Percentiles rank a stretch among this genome's conserved stretches.
These are phyloP conservation scores for Polymyxa betae DNA, from an alignment of 208 protist species.

Conservation along the genomic window DNA sequence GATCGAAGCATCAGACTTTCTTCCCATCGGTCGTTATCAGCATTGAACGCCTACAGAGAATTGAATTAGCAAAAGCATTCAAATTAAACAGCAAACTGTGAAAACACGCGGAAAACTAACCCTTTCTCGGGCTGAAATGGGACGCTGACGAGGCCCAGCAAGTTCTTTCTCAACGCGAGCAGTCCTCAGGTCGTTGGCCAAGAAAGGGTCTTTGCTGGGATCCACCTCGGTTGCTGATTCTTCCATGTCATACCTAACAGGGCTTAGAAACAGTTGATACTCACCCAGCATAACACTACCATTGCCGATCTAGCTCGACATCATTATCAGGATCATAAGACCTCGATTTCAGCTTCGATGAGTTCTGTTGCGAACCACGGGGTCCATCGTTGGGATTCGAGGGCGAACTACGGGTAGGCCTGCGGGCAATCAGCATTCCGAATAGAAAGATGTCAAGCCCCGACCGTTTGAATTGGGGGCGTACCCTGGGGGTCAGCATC, in stretches of 20 bases:
- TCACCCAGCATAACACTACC: background rate
- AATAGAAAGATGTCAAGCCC: no score
- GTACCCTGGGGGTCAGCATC: background rate
- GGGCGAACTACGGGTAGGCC: no score
- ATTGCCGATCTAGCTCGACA: slow-evolving; percentile 39
- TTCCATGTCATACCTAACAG: slow-evolving; percentile 47
- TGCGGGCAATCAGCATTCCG: background rate
- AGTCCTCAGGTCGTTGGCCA: background rate
- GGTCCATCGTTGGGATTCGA: no score
- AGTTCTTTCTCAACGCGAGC: slow-evolving; percentile 33
- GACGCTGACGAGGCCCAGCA: background rate
- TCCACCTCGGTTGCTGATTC: slow-evolving; percentile 28
- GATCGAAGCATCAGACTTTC: slow-evolving; percentile 46
- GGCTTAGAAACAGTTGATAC: background rate
- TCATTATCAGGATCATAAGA: background rate
- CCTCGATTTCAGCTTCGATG: no score
- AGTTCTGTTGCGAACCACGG: no score
- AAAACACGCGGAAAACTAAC: background rate
- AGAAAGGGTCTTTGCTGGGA: background rate
- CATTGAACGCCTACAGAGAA: background rate
- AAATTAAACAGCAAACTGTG: background rate
- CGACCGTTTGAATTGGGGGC: no score
- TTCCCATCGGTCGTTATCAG: slow-evolving; percentile 47
- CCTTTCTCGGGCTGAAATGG: slow-evolving; percentile 1
- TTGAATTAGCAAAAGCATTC: background rate